These are phyloP conservation scores for Fusarium sp. DNA, from an alignment of 2,329 filamentous ascomycete genomes.

Conservation along the genomic window DNA sequence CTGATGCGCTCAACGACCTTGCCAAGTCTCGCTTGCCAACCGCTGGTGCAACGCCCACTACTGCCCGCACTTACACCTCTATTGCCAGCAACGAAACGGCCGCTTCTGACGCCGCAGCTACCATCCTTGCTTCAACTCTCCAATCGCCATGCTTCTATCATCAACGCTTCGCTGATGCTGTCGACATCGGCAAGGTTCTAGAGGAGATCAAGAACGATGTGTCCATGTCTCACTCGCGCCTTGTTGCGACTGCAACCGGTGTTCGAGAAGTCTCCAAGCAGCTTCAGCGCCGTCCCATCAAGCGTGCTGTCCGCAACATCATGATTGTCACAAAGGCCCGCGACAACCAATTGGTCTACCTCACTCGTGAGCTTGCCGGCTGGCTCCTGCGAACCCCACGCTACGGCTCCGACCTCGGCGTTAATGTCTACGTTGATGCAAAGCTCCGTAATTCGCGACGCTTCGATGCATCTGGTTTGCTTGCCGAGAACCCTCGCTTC, in stretches of 20 bases:
- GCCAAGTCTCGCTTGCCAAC: slow-evolving; percentile 56
- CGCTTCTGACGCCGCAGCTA: slow-evolving; percentile 30
- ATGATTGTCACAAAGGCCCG: slow-evolving; percentile 99
- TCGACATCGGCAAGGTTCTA: slow-evolving; percentile 93
- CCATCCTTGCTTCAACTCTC: slow-evolving; percentile 61
- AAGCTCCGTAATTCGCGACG: slow-evolving; percentile 90
- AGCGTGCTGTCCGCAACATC: slow-evolving; percentile 89
- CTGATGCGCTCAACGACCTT: slow-evolving; percentile 69
- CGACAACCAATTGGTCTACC: slow-evolving; percentile 89
- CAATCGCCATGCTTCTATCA: slow-evolving; percentile 98
- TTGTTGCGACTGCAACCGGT: slow-evolving; percentile 94
- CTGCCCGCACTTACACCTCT: slow-evolving; percentile 35
- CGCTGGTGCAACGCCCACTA: slow-evolving; percentile 39
- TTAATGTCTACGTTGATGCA: slow-evolving; percentile 98
- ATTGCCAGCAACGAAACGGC: slow-evolving; percentile 26
- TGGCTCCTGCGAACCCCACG: slow-evolving; percentile 92
- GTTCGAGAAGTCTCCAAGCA: slow-evolving; percentile 97
- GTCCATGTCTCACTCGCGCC: slow-evolving; percentile 89
- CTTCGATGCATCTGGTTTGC: slow-evolving; percentile 80
- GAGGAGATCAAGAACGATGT: slow-evolving; percentile 93
- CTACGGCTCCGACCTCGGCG: slow-evolving; percentile 88
- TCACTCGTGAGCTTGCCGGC: slow-evolving; percentile 87
- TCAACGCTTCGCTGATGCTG: slow-evolving; percentile 93
- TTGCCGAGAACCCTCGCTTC: slow-evolving; percentile 81
- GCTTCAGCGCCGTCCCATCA: slow-evolving; percentile 90